A percentile compares a stretch with the other conserved stretches of the same genome.
These are phyloP conservation scores for Digitaria exilis DNA, from an alignment of 202 grass and related monocot species.

Conservation along the genomic window DNA sequence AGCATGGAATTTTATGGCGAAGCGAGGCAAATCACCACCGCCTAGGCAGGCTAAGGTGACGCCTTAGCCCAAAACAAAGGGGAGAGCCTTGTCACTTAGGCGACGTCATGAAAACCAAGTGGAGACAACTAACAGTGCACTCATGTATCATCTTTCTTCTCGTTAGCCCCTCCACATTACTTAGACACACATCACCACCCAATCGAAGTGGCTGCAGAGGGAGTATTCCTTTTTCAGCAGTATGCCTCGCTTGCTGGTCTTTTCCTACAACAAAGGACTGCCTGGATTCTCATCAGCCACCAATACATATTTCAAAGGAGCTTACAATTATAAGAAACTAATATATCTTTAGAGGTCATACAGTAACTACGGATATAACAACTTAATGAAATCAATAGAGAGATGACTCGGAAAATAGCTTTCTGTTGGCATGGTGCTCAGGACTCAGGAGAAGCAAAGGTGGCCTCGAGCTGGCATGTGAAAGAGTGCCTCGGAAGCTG, in stretches of 20 bases:
- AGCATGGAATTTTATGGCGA: too few relatives aligned
- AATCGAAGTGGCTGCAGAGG: not conserved
- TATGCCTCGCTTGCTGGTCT: not conserved
- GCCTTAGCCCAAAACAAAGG: too few relatives aligned
- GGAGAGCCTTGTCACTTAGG: too few relatives aligned
- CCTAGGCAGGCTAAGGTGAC: too few relatives aligned
- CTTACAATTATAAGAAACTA: not conserved
- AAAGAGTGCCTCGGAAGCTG: not conserved
- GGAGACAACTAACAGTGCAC: not conserved
- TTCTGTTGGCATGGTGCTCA: not conserved
- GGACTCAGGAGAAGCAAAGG: not conserved
- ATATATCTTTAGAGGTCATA: not conserved
- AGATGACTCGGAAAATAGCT: not conserved
- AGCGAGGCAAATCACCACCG: too few relatives aligned
- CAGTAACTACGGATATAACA: not conserved
- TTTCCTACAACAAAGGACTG: not conserved
- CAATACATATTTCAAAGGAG: not conserved
- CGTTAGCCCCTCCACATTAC: not conserved
- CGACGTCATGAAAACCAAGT: too few relatives aligned
- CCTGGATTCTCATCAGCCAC: not conserved
- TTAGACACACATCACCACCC: not conserved
- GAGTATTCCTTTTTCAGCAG: not conserved
- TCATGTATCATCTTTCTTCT: not conserved
- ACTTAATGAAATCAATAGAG: not conserved
- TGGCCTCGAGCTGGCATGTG: not conserved